Conservation (phyloP, 1,284 basidiomycete genomes). For the Trichosporon sp. region DNA sequence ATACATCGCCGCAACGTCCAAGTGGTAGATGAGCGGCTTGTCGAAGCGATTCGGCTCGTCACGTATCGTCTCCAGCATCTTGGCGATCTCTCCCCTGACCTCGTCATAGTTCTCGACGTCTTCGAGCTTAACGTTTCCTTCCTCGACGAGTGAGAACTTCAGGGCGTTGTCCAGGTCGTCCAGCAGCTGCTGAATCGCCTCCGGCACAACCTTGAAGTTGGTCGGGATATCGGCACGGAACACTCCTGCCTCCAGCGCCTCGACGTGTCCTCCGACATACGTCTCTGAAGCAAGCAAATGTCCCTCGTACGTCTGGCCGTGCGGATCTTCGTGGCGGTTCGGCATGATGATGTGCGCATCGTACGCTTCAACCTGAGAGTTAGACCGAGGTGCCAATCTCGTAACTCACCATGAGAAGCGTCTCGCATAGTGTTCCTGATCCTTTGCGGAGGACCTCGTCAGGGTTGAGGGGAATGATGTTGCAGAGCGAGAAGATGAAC, state of each 20-base stretch:
- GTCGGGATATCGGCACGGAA: constrained; percentile 94
- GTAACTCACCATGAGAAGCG: constrained; percentile 85
- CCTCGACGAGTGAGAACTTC: constrained; percentile 81
- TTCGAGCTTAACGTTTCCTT: constrained; percentile 75
- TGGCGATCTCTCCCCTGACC: constrained; percentile 74
- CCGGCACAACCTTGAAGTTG: constrained; percentile 91
- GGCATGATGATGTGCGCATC: constrained; percentile 93
- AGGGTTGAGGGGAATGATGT: constrained; percentile 95
- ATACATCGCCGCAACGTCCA: constrained; percentile 99
- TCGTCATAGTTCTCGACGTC: constrained; percentile 94
- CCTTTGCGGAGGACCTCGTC: constrained; percentile 97
- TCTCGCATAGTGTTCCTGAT: constrained; percentile 94
- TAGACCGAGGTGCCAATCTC: constrained; percentile 5
- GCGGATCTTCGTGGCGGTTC: constrained; percentile 89
- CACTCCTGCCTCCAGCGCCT: constrained; percentile 96
- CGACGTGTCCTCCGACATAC: constrained; percentile 98
- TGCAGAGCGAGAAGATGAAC: constrained; percentile 98
- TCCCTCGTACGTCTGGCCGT: constrained; percentile 90
- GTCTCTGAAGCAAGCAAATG: constrained; percentile 95
- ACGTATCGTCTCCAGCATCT: constrained; percentile 80
- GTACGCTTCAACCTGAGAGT: constrained; percentile 83
- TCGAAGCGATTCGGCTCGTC: constrained; percentile 86
- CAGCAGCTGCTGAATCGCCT: constrained; percentile 87
- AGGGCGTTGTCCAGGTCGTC: constrained; percentile 89
- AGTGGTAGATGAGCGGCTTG: constrained; percentile 94